phyloP scores from a whole-genome alignment of 2,329 filamentous ascomycete genomes.

The Pyricularia sp. region DNA sequence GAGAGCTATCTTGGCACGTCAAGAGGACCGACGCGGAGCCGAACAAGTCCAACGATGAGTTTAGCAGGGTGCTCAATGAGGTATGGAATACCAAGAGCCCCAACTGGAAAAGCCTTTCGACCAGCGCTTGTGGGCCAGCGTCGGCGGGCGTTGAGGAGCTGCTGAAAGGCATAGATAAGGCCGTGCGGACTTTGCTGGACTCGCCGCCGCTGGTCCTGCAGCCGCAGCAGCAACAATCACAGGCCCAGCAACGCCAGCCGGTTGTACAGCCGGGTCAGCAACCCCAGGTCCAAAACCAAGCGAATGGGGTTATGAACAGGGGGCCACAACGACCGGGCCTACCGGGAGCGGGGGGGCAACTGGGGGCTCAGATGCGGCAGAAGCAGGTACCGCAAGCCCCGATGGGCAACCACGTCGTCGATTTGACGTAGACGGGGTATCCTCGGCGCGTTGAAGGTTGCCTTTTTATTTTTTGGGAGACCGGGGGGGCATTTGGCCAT shows the following conservation, averaged over 20 bases:
- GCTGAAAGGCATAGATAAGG: constrained; percentile 37
- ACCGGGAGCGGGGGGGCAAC: neutral
- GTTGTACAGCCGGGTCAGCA: neutral
- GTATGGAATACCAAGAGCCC: constrained; percentile 35
- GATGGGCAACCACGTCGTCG: constrained; percentile 1
- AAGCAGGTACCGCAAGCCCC: constrained; percentile 2
- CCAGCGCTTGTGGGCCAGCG: constrained; percentile 33
- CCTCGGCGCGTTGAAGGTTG: neutral
- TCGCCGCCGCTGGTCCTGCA: constrained; percentile 5
- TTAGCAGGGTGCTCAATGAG: constrained; percentile 29
- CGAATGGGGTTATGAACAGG: neutral
- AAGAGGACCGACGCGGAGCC: constrained; percentile 22
- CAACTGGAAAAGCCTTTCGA: constrained; percentile 37
- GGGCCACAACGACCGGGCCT: neutral
- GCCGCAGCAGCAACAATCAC: neutral
- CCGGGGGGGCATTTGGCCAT: neutral
- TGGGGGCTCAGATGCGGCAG: constrained; percentile 3
- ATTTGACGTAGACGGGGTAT: neutral
- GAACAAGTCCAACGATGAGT: constrained; percentile 20
- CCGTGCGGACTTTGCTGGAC: constrained; percentile 25
- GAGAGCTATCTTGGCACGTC: constrained; percentile 42
- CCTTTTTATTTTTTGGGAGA: neutral
- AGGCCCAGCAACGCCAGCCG: constrained; percentile 3
- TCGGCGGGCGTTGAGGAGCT: constrained; percentile 32
- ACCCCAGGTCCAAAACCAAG: neutral